phyloP scores from a whole-genome alignment of 2,329 filamentous ascomycete species.

The Monosporascus sp. region DNA sequence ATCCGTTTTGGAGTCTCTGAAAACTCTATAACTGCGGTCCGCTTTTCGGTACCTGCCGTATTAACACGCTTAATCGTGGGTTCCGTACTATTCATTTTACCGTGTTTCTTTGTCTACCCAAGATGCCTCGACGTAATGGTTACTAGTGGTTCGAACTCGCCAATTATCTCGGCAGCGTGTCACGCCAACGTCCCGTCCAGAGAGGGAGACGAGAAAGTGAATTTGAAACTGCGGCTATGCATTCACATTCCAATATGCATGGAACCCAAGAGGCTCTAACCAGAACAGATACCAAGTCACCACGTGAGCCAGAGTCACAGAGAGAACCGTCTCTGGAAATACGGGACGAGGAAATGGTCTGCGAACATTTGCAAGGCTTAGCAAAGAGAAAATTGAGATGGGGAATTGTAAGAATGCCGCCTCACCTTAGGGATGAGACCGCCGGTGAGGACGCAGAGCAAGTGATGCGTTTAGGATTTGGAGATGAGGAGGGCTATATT shows the following conservation, averaged over 20 bases:
- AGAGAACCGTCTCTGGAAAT: background rate
- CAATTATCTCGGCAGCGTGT: background rate
- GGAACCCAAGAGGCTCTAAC: background rate
- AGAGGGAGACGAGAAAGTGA: background rate
- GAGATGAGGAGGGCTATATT: background rate
- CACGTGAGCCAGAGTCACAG: background rate
- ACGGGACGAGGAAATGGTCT: background rate
- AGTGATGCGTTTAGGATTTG: background rate
- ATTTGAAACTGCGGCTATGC: background rate
- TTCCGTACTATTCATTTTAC: background rate
- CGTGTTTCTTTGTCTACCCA: background rate
- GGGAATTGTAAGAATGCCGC: background rate
- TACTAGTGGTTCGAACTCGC: background rate
- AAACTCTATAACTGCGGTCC: background rate
- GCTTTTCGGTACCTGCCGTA: background rate
- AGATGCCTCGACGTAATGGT: background rate
- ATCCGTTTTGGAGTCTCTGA: background rate
- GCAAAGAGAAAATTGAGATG: background rate
- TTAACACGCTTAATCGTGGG: background rate
- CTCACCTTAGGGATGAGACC: background rate
- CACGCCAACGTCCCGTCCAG: background rate
- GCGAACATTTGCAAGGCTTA: background rate
- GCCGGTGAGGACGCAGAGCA: background rate
- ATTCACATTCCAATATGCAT: background rate
- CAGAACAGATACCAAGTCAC: background rate